Base-by-base conservation (phyloP, 2,329 filamentous ascomycete genomes). In the Nemania abortiva region DNA sequence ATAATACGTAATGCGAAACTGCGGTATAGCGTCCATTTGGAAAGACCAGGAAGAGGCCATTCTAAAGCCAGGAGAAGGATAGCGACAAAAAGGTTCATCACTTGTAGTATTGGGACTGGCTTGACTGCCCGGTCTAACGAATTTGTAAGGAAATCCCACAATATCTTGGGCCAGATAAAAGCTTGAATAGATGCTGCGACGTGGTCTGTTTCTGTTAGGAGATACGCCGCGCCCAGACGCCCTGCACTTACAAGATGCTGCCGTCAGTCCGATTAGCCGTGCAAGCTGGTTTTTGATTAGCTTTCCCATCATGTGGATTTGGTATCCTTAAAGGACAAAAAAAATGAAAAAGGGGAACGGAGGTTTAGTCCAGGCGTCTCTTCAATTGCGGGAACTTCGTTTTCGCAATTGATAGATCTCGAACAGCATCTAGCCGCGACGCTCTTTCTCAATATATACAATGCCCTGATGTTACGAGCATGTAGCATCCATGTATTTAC, bases 161-260 rank as follows among this genome's bases (percentile, higher is more conserved):
- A 54, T 54, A 54, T 34, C 27, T 54, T 54, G 27, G 52, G 52
- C 27, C 15, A 34, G 15, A 54, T 54, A 54, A 54, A 54, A 34
- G 52, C 27, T 54, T 54, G 15, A 10, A 54, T 54, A 34, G 15
- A 54, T 54, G 15, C 27, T 54, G 27, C 52, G 27, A 18, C 27
- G 15, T 54, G 15, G 52, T 54, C 27, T 54, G 34, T 54, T 54
- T 34, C 15, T 34, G 15, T 54, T 54, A 54, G 15, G 15, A 54
- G 27, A 54, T 34, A 54, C 15, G 27, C 52, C 15, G 29, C 13
- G 52, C 52, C 27, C 15, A 34, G 27, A 15, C 6, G 34, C 31
- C n/a, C 27, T 34, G 6, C 27, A 54, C 15, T 54, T 54, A 34
- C 15, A 54, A 54, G 15, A 54, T 34, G 52, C 52, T 54, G 29